Evolutionary conservation across 1,284 basidiomycete genomes (phyloP), one percentile per base, ranked within the genome.

Genomic region (Coniferiporia sulphurascens): DNA sequence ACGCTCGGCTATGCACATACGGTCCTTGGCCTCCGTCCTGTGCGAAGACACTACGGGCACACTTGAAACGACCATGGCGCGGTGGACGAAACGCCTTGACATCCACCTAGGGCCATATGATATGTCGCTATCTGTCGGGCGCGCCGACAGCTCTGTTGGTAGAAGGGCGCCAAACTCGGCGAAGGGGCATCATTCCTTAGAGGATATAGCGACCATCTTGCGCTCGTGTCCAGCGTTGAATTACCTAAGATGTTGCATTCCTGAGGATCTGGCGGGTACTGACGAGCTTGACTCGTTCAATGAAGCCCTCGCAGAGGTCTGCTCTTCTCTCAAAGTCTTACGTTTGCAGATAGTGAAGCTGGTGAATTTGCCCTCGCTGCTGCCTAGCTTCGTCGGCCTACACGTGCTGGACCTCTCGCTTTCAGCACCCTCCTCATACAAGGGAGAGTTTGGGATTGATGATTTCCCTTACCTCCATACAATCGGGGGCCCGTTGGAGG

Each of bases 41-140:
- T 13, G 9, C 4, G 43, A 55, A n/a, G 46, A 32, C 1, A 3
- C 53, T 27, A 41, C 38, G 3, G 38, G 38, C 7, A 15, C 15
- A 34, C 19, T 55, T 12, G 43, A n/a, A 27, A 19, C n/a, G 7
- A 32, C 41, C 17, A 22, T 49, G 34, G 36, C 12, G 5, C 54
- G 45, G 44, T 56, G 32, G 15, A 56, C 54, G 8, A 48, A 22
- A 44, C 54, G 54, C 19, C 44, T 56, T n/a, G 54, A 56, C 43
- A 45, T 55, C 34, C 21, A 15, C 9, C 3, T 55, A 38, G 43
- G 5, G 3, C 27, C 5, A 52, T 3, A 17, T 3, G 34, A 36
- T 35, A 52, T 36, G 5, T 27, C 27, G 27, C 27, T 27, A 27
- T 27, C 27, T 2, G 27, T 27, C 27, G 27, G 27, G 27, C 27